phyloP scores from a whole-genome alignment of 2,329 filamentous ascomycete genomes.

The Neocatenulostroma microsporum region DNA sequence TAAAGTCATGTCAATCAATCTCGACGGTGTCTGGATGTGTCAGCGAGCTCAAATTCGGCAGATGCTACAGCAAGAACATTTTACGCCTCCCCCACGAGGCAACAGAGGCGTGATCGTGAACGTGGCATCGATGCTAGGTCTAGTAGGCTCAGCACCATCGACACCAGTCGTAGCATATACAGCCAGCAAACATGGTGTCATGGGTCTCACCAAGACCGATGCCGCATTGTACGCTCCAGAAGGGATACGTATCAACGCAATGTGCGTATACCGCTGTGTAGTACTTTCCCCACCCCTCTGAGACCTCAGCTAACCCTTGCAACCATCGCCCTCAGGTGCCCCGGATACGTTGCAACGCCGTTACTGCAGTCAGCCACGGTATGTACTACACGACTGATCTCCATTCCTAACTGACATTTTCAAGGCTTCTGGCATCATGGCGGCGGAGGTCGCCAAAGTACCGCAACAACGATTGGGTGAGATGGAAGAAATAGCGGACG shows the following conservation, averaged over 20 bases:
- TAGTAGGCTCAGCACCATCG: constrained; percentile 34
- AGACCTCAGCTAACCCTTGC: too few species aligned
- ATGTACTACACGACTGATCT: constrained; percentile 1
- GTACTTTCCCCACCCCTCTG: too few species aligned
- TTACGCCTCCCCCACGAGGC: constrained; percentile 8
- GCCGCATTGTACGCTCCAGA: constrained; percentile 45
- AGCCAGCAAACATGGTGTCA: constrained; percentile 47
- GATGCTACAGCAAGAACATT: constrained; percentile 42
- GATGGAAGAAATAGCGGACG: constrained; percentile 51
- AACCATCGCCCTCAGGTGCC: too few species aligned
- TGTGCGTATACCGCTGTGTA: too few species aligned
- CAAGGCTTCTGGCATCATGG: constrained; percentile 8
- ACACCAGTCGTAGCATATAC: constrained; percentile 43
- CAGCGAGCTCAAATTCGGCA: constrained; percentile 46
- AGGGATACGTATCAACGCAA: constrained; percentile 53
- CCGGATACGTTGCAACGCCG: constrained; percentile 29
- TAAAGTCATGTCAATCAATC: constrained; percentile 45
- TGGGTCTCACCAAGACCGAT: constrained; percentile 49
- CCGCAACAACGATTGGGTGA: constrained; percentile 49
- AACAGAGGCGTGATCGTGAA: constrained; percentile 48
- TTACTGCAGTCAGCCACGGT: constrained; percentile 8
- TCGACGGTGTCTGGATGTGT: constrained; percentile 52
- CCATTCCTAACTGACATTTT: not conserved
- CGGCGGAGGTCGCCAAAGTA: constrained; percentile 42
- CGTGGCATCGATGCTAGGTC: constrained; percentile 46